Percentiles rank a stretch among this genome's conserved stretches.
These are phyloP conservation scores for Ganoderma lingzhi DNA, from an alignment of 1,284 basidiomycete species.

Conservation along the genomic window DNA sequence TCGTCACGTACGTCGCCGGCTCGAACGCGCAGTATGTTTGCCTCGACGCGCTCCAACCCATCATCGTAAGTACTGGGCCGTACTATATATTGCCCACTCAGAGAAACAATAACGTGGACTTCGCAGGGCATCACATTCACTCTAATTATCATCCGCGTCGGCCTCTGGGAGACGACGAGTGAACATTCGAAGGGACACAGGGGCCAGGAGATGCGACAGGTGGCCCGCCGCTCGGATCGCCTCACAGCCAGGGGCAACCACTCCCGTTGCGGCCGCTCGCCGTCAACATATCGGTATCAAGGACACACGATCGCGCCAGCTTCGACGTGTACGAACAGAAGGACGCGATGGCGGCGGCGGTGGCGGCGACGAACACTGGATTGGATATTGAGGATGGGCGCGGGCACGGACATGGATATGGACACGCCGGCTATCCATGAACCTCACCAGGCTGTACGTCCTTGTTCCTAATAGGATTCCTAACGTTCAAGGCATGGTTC, in stretches of 20 bases:
- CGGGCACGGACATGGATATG: too few relatives aligned
- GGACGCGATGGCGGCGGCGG: background rate
- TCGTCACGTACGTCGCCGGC: conserved; percentile 26
- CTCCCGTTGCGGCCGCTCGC: conserved; percentile 17
- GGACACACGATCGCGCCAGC: background rate
- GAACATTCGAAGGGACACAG: conserved; percentile 11
- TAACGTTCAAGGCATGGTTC: too few relatives aligned
- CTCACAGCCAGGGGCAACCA: conserved; percentile 1
- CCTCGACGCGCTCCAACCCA: conserved; percentile 28
- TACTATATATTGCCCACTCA: too few relatives aligned
- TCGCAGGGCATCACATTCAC: conserved; percentile 30
- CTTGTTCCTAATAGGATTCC: too few relatives aligned
- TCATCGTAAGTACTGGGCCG: conserved; percentile 22
- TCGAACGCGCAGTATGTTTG: conserved; percentile 30
- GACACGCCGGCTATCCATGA: too few relatives aligned
- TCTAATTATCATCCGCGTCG: conserved; percentile 34
- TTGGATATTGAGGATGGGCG: background rate
- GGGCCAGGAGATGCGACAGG: too few relatives aligned
- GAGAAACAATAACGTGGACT: too few relatives aligned
- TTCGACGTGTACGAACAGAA: background rate
- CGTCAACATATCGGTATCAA: conserved; percentile 5
- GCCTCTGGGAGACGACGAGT: conserved; percentile 25
- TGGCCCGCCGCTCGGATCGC: too few relatives aligned
- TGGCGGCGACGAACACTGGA: background rate
- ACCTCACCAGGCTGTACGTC: too few relatives aligned